Evolutionary conservation across 2,329 filamentous ascomycete genomes (phyloP).

Genomic region (Apiospora arundinis): DNA sequence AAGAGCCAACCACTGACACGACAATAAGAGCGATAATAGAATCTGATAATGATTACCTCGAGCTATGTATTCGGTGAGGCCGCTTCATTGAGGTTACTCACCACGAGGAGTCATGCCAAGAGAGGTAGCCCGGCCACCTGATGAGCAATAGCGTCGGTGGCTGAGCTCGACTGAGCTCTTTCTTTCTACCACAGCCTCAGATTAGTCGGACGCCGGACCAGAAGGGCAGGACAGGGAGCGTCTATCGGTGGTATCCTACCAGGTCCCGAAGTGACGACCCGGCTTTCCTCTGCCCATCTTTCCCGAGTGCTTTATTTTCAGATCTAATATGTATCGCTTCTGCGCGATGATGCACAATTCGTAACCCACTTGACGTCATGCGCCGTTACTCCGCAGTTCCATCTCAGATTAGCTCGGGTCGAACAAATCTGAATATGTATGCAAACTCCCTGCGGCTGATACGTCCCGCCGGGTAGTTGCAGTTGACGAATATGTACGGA

Average conservation of each 20-base stretch:
- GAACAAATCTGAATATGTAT: background rate
- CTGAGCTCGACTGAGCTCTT: background rate
- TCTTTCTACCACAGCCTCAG: background rate
- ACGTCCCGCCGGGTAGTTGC: background rate
- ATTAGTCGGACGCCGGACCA: background rate
- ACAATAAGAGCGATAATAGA: background rate
- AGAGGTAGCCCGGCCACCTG: background rate
- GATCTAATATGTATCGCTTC: background rate
- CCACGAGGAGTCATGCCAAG: background rate
- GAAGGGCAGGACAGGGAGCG: slow-evolving; percentile 7
- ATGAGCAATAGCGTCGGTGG: background rate
- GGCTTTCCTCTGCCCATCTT: background rate
- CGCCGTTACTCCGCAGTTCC: background rate
- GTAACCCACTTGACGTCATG: background rate
- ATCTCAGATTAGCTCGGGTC: background rate
- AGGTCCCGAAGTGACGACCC: background rate
- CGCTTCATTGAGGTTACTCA: background rate
- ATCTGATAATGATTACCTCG: background rate
- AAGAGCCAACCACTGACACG: background rate
- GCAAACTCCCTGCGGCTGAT: background rate
- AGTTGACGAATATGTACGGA: too few relatives aligned
- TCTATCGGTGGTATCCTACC: background rate
- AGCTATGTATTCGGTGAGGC: background rate
- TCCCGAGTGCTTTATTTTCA: background rate
- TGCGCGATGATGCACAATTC: background rate